phyloP scores from a whole-genome alignment of 345 rosid species.

The Toxicodendron radicans region DNA sequence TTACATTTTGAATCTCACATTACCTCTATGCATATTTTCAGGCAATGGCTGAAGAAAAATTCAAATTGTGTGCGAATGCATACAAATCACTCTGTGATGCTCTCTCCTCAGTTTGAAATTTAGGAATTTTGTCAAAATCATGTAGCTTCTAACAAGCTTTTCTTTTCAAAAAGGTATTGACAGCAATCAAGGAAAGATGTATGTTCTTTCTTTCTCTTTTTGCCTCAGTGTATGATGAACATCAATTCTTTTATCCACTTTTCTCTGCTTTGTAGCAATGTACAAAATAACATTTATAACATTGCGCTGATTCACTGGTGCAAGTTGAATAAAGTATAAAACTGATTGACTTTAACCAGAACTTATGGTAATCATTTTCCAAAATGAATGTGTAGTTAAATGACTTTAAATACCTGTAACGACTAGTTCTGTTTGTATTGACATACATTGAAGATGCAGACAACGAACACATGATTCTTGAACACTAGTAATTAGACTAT shows the following conservation, averaged over 20 bases:
- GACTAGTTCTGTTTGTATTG: too few species aligned
- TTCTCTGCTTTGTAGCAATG: background rate
- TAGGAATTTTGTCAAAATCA: background rate
- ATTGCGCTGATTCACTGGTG: background rate
- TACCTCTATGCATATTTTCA: conserved; percentile 30
- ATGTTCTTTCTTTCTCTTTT: background rate
- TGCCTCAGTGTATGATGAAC: background rate
- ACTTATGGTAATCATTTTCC: background rate
- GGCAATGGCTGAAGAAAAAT: conserved; percentile 84
- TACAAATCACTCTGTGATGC: conserved; percentile 75
- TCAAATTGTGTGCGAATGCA: conserved; percentile 71
- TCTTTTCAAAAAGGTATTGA: background rate
- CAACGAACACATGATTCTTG: background rate
- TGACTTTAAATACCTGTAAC: background rate
- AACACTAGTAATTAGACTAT: background rate
- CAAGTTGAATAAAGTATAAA: background rate
- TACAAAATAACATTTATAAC: background rate
- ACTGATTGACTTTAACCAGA: background rate
- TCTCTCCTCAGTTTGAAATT: conserved; percentile 31
- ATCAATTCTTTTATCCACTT: background rate
- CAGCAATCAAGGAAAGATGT: background rate
- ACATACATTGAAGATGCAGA: background rate
- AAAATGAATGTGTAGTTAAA: too few species aligned
- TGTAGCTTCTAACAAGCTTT: background rate
- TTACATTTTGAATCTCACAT: background rate